phyloP scores from a whole-genome alignment of 768 basidiomycete genomes.

The Kwoniella sp. region DNA sequence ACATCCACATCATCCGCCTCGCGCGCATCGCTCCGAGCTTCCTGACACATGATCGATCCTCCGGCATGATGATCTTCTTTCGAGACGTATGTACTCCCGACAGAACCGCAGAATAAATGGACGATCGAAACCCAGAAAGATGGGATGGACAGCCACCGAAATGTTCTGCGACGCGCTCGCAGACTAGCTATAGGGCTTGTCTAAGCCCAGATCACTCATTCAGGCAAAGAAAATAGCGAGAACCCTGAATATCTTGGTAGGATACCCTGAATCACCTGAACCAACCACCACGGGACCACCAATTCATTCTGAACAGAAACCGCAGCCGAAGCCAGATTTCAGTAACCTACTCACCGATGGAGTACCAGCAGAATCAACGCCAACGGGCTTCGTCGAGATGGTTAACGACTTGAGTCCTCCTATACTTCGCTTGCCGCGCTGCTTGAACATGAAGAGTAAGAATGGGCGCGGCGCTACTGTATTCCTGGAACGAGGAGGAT shows the following conservation, averaged over 20 bases:
- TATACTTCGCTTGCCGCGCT: slow-evolving; percentile 4
- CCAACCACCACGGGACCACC: not conserved
- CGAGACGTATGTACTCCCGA: not conserved
- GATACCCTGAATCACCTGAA: not conserved
- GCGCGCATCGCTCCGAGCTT: no score
- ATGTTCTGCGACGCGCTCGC: no score
- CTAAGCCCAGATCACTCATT: not conserved
- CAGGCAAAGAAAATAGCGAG: not conserved
- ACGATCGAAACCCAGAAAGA: not conserved
- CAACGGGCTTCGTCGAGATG: not conserved
- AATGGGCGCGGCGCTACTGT: not conserved
- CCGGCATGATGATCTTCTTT: no score
- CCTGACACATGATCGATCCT: no score
- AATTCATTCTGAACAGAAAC: no score
- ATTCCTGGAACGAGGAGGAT: not conserved
- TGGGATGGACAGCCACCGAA: slow-evolving; percentile 1
- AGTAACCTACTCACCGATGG: not conserved
- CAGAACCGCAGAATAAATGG: not conserved
- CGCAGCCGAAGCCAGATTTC: not conserved
- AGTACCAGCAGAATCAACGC: not conserved
- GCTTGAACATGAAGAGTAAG: not conserved
- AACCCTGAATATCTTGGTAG: not conserved
- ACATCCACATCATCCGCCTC: no score
- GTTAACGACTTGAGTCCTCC: slow-evolving; percentile 3
- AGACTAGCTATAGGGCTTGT: not conserved